These are phyloP conservation scores for Fusarium sp. DNA, from an alignment of 2,329 filamentous ascomycete species.

Conservation along the genomic window DNA sequence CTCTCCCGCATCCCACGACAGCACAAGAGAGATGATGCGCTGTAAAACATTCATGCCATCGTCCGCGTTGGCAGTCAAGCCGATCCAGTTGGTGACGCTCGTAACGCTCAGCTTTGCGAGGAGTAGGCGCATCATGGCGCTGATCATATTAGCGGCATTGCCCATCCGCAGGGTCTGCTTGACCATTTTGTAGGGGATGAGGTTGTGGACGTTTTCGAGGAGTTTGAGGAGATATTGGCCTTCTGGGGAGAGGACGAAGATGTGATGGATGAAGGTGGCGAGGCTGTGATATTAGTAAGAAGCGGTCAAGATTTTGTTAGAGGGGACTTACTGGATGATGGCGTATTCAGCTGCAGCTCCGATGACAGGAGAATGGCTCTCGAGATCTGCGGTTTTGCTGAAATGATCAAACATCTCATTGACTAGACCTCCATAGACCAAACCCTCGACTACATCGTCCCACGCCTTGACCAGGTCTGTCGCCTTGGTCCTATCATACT, in stretches of 20 bases:
- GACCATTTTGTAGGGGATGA: slow-evolving; percentile 78
- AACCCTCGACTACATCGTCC: slow-evolving; percentile 72
- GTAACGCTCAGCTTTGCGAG: slow-evolving; percentile 82
- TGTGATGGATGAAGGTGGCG: slow-evolving; percentile 78
- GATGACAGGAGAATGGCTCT: slow-evolving; percentile 70
- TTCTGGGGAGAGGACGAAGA: slow-evolving; percentile 78
- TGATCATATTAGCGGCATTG: slow-evolving; percentile 86
- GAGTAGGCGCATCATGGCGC: slow-evolving; percentile 76
- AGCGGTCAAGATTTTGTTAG: not conserved
- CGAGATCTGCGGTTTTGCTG: slow-evolving; percentile 69
- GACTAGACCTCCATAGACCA: slow-evolving; percentile 75
- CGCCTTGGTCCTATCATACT: slow-evolving; percentile 69
- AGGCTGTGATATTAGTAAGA: slow-evolving; percentile 59
- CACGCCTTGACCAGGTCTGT: slow-evolving; percentile 72
- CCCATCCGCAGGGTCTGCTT: slow-evolving; percentile 79
- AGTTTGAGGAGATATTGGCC: slow-evolving; percentile 79
- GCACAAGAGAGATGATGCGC: slow-evolving; percentile 77
- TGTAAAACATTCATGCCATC: slow-evolving; percentile 87
- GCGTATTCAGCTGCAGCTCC: slow-evolving; percentile 73
- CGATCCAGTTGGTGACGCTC: slow-evolving; percentile 82
- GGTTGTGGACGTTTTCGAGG: slow-evolving; percentile 74
- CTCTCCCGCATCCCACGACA: slow-evolving; percentile 78
- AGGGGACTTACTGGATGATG: slow-evolving; percentile 71
- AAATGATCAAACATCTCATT: slow-evolving; percentile 73
- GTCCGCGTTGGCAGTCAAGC: slow-evolving; percentile 75